Percentiles rank a stretch among this genome's conserved stretches.
Evolutionary conservation across 1,284 basidiomycete genomes (phyloP).

Genomic region (Sporisorium sorghi): DNA sequence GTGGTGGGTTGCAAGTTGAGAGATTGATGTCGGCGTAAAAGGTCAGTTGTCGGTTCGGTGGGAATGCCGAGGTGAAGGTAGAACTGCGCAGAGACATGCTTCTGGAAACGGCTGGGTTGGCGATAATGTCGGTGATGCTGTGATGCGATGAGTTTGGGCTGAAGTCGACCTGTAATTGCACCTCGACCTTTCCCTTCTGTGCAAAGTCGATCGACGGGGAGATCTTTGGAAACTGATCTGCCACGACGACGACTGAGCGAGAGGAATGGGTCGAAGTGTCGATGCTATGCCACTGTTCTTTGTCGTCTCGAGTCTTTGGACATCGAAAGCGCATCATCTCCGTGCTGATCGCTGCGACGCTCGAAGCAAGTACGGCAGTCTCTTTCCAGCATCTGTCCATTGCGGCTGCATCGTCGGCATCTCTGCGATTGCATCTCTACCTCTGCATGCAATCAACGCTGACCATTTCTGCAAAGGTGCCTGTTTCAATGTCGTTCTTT

Average conservation of each 20-base stretch:
- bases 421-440: no score
- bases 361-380: no score
- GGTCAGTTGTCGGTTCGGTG: conserved; percentile 12
- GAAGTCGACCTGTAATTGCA: neutral
- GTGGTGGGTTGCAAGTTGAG: neutral
- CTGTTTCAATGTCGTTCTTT: neutral
- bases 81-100: neutral
- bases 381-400: neutral
- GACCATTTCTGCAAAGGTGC: neutral
- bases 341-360: neutral
- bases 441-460: neutral
- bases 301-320: neutral
- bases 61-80: no score
- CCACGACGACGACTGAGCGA: no score
- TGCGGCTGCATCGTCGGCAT: no score
- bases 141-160: neutral
- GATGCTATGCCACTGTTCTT: neutral
- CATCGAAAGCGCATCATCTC: neutral
- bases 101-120: neutral
- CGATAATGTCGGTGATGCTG: neutral
- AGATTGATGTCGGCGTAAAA: neutral
- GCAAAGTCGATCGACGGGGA: no score
- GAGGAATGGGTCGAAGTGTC: no score
- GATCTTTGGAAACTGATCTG: no score
- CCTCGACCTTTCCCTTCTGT: neutral